Conservation (phyloP, 805 yeast genomes). For the Cyberlindnera japonica region DNA sequence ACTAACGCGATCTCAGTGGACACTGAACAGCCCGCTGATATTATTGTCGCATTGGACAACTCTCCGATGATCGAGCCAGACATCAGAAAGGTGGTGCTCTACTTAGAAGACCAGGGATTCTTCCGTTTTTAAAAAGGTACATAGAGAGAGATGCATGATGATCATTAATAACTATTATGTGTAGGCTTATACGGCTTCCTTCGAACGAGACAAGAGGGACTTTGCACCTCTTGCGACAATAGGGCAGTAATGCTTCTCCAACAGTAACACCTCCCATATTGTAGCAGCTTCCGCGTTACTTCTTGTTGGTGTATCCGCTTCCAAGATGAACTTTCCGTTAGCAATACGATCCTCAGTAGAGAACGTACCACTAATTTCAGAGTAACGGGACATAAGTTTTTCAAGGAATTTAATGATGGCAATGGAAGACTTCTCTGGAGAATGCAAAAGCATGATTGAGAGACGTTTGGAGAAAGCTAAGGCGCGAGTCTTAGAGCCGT, state of each 20-base stretch:
- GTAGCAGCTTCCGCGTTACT: slow-evolving; percentile 86
- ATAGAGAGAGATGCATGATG: too few relatives aligned
- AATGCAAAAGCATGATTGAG: slow-evolving; percentile 59
- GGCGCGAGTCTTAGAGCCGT: slow-evolving; percentile 65
- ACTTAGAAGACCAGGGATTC: slow-evolving; percentile 81
- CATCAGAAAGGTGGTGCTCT: slow-evolving; percentile 52
- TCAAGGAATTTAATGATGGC: slow-evolving; percentile 78
- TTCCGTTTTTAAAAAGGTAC: slow-evolving; percentile 59
- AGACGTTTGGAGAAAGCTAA: slow-evolving; percentile 81
- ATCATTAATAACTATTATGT: too few relatives aligned
- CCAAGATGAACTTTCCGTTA: slow-evolving; percentile 72
- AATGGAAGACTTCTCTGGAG: slow-evolving; percentile 84
- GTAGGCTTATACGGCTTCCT: slow-evolving; percentile 16
- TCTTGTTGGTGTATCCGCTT: slow-evolving; percentile 63
- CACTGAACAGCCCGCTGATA: slow-evolving; percentile 47
- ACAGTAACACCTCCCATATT: slow-evolving; percentile 79
- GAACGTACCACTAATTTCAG: slow-evolving; percentile 70
- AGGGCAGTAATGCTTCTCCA: slow-evolving; percentile 83
- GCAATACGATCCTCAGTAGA: slow-evolving; percentile 85
- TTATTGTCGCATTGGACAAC: slow-evolving; percentile 50
- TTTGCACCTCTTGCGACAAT: slow-evolving; percentile 65
- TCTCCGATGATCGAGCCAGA: slow-evolving; percentile 69
- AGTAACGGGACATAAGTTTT: slow-evolving; percentile 66
- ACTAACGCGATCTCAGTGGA: slow-evolving; percentile 36
- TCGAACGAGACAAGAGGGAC: slow-evolving; percentile 27